Evolutionary conservation across 495 filamentous ascomycete species (phyloP).

Genomic region (Aspergillus cristatus): DNA sequence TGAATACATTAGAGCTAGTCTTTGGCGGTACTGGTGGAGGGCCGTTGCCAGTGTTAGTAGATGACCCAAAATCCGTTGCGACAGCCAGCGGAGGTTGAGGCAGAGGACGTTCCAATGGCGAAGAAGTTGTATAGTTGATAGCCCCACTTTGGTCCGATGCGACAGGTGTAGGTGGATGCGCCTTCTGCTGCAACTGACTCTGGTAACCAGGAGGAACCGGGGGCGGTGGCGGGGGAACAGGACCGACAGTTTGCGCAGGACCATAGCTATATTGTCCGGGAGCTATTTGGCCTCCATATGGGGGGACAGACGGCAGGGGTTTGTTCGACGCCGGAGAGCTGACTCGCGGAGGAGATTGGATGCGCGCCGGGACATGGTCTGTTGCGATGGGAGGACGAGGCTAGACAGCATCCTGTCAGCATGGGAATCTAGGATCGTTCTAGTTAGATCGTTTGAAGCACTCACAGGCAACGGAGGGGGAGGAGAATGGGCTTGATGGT

Average conservation of each 20-base stretch:
- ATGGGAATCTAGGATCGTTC: neutral
- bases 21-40: slow-evolving; percentile 16
- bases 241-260: slow-evolving; percentile 3
- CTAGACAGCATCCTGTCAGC: slow-evolving; percentile 14
- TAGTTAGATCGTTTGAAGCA: neutral
- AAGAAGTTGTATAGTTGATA: neutral
- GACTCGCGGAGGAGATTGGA: too few species aligned
- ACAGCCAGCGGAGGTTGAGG: neutral
- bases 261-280: too few species aligned
- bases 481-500: slow-evolving; percentile 15
- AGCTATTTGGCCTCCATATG: too few species aligned
- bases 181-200: slow-evolving; percentile 12
- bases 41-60: slow-evolving; percentile 4
- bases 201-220: slow-evolving; percentile 31
- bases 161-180: slow-evolving; percentile 5
- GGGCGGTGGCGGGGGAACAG: slow-evolving; percentile 27
- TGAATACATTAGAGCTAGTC: slow-evolving; percentile 9
- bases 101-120: neutral
- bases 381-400: slow-evolving; percentile 33
- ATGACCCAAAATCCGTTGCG: slow-evolving; percentile 10
- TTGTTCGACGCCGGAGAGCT: slow-evolving; percentile 2
- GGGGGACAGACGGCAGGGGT: slow-evolving; percentile 5
- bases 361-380: slow-evolving; percentile 14
- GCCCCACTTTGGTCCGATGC: too few species aligned
- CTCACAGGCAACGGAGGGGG: slow-evolving; percentile 43